Evolutionary conservation across 306 rosid species (phyloP), one percentile per base, ranked within the genome.

Genomic region (Lathyrus aphaca): DNA sequence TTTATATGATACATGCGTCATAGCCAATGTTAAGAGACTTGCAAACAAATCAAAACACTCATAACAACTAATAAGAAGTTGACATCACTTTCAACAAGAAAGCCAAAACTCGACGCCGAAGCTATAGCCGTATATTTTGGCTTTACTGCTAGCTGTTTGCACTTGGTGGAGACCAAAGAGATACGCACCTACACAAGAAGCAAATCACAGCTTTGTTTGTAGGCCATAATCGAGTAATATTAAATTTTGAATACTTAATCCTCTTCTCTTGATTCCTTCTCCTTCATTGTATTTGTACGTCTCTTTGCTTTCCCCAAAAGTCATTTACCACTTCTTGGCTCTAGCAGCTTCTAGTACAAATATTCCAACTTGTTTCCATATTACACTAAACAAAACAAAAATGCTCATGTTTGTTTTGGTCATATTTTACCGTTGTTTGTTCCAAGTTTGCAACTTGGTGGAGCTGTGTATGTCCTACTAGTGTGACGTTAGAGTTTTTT

Each of bases 281-380:
- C 51, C 51, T 15, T 12, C 66, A 25, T 1, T 27, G 0, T 49
- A 69, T 84, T 1, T 27, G 0, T 49, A 69, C 85, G 95, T 58
- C 95, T 79, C 96, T 82, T 76, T 68, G 84, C 77, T 38, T 27
- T 48, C 80, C 71, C 85, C 91, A 84, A 84, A 84, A 86, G 92
- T 76, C 95, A 74, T 71, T 60, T 30, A 19, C 18, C 44, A 53
- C 54, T 32, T 37, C 55, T 42, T 35, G 45, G n/a, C 5, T 4
- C 46, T 50, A 40, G 1, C 38, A 11, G 21, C 55, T 48, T 42
- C 35, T 56, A 55, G 4, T 12, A 71, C 68, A 35, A 21, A 59
- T 16, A 57, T 29, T 27, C 39, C 62, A 56, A 56, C 63, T 56
- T 56, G 39, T 56, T 56, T 56, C 63, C 40, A 14, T 19, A 15